A percentile compares a stretch with the other conserved stretches of the same genome.
Conservation (phyloP, 257 asterid species). For the Eucommia ulmoides region DNA sequence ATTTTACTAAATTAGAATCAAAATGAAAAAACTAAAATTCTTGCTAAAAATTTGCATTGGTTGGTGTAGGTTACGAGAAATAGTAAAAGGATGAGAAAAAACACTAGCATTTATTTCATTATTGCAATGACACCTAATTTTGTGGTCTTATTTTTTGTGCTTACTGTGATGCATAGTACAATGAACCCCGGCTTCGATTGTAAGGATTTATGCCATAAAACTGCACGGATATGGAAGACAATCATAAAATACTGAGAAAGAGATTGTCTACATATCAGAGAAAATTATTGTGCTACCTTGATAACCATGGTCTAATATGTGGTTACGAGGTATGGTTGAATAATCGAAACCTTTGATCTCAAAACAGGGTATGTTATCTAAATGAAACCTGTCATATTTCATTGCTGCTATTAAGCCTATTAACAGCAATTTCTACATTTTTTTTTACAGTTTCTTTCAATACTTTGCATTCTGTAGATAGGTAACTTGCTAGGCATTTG, state of each 20-base stretch:
- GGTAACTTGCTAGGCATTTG: too few relatives aligned
- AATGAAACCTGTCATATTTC: background rate
- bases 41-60: too few relatives aligned
- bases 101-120: too few relatives aligned
- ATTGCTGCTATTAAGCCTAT: background rate
- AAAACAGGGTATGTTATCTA: background rate
- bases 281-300: slow-evolving; percentile 51
- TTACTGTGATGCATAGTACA: slow-evolving; percentile 52
- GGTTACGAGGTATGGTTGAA: slow-evolving; percentile 52
- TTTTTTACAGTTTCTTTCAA: too few relatives aligned
- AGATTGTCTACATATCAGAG: slow-evolving; percentile 36
- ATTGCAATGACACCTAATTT: too few relatives aligned
- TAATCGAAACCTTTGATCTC: background rate
- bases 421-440: too few relatives aligned
- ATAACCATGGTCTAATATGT: slow-evolving; percentile 70
- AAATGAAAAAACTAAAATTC: too few relatives aligned
- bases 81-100: too few relatives aligned
- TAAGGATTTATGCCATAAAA: slow-evolving; percentile 21
- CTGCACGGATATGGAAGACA: slow-evolving; percentile 20
- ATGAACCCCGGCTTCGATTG: slow-evolving; percentile 34
- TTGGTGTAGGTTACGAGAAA: too few relatives aligned
- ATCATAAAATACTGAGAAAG: slow-evolving; percentile 27
- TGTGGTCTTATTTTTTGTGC: too few relatives aligned
- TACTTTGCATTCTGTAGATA: too few relatives aligned
- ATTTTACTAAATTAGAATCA: too few relatives aligned